phyloP scores from a whole-genome alignment of 345 rosid species.

The Eucalyptus viminalis region DNA sequence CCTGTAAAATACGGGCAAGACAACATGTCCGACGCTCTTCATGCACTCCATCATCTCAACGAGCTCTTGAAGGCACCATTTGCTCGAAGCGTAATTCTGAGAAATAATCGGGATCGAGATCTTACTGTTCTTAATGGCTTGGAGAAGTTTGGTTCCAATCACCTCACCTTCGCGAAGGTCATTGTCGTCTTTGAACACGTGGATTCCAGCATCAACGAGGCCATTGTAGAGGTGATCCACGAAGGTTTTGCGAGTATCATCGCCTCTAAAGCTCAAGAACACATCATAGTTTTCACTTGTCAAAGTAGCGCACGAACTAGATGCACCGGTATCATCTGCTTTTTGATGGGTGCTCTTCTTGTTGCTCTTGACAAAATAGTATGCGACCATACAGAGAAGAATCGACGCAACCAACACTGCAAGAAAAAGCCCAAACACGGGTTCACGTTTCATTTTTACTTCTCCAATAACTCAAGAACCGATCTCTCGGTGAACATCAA shows the following conservation, averaged over 20 bases:
- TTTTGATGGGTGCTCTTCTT: neutral
- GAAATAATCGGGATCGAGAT: neutral
- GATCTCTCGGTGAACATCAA: neutral
- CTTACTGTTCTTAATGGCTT: neutral
- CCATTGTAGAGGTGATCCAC: neutral
- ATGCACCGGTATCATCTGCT: neutral
- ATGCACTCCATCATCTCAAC: neutral
- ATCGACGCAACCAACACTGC: too few species aligned
- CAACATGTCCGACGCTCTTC: neutral
- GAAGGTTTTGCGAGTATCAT: neutral
- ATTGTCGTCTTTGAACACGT: neutral
- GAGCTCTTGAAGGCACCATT: neutral
- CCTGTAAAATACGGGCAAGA: neutral
- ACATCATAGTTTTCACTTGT: neutral
- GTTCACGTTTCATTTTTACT: accelerated
- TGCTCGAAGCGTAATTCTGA: neutral
- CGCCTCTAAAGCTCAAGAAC: neutral
- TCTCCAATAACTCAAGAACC: neutral
- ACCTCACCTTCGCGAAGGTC: neutral
- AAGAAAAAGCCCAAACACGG: too few species aligned
- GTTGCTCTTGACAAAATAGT: neutral
- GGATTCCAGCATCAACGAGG: neutral
- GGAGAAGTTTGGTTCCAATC: neutral
- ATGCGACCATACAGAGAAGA: neutral
- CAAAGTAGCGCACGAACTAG: neutral